These are phyloP conservation scores for Medicago ruthenica DNA, from an alignment of 306 rosid genomes.

Conservation along the genomic window DNA sequence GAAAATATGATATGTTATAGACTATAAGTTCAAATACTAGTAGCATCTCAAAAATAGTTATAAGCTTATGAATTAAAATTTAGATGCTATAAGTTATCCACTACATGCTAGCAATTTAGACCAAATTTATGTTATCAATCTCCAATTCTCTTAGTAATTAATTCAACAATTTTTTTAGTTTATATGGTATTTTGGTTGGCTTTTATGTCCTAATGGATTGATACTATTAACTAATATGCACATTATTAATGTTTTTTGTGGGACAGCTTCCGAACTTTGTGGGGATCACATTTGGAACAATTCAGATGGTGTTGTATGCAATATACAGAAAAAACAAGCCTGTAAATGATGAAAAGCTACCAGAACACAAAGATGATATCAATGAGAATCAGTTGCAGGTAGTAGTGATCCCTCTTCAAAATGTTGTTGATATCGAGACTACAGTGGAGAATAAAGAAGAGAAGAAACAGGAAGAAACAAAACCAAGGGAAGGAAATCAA, in stretches of 20 bases:
- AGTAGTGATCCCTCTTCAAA: slow-evolving; percentile 1
- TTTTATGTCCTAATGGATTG: not conserved
- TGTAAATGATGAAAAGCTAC: slow-evolving; percentile 55
- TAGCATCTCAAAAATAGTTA: too few species aligned
- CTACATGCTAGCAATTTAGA: too few species aligned
- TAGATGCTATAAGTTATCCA: too few species aligned
- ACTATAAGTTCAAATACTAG: too few species aligned
- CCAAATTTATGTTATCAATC: too few species aligned
- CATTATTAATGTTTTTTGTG: not conserved
- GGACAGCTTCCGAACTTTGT: slow-evolving; percentile 87
- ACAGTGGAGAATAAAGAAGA: not conserved
- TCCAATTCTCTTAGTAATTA: too few species aligned
- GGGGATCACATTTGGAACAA: slow-evolving; percentile 75
- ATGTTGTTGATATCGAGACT: not conserved
- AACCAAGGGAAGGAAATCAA: not conserved
- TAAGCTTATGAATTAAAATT: too few species aligned
- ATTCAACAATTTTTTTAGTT: too few species aligned
- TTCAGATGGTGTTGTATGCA: slow-evolving; percentile 73
- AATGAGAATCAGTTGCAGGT: not conserved
- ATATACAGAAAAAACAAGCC: slow-evolving; percentile 60
- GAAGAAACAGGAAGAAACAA: not conserved
- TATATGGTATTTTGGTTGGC: not conserved
- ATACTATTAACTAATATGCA: not conserved
- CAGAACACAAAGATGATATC: slow-evolving; percentile 61
- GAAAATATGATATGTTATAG: too few species aligned